A percentile compares a stretch with the other conserved stretches of the same genome.
phyloP scores from a whole-genome alignment of 2,329 filamentous ascomycete genomes.

The Tolypocladium pustulatum region DNA sequence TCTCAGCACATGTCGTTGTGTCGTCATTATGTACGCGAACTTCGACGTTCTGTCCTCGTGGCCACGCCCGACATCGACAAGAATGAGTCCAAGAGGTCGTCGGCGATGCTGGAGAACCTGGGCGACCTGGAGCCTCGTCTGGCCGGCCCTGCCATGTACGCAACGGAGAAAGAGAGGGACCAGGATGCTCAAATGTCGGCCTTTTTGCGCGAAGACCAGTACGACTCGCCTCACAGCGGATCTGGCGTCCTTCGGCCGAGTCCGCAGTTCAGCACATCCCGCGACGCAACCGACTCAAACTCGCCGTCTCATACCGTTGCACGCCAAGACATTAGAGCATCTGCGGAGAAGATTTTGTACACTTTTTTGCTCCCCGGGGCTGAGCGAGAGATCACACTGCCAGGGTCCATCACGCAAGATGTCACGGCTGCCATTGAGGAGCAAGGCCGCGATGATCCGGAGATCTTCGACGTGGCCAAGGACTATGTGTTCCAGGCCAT shows the following conservation, averaged over 20 bases:
- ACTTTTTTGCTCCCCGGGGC: constrained; percentile 92
- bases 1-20: constrained; percentile 98
- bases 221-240: constrained; percentile 46
- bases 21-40: constrained; percentile 90
- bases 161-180: constrained; percentile 61
- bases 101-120: constrained; percentile 62
- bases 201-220: constrained; percentile 62
- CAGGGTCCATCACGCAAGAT: constrained; percentile 73
- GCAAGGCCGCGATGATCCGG: constrained; percentile 84
- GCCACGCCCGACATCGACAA: constrained; percentile 87
- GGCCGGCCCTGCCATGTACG: constrained; percentile 51
- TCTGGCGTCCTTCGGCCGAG: constrained; percentile 34
- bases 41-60: constrained; percentile 84
- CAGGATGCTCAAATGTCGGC: constrained; percentile 86
- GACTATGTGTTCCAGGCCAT: constrained; percentile 99
- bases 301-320: constrained; percentile 76
- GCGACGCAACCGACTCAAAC: constrained; percentile 61
- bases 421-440: constrained; percentile 86
- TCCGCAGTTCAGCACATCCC: constrained; percentile 48
- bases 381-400: constrained; percentile 90
- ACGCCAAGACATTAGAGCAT: constrained; percentile 83
- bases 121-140: constrained; percentile 54
- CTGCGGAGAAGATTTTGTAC: constrained; percentile 97
- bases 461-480: constrained; percentile 94
- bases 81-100: constrained; percentile 72